Evolutionary conservation across 352 stramenopile species (phyloP).

Genomic region (Phytopythium ostracodes): DNA sequence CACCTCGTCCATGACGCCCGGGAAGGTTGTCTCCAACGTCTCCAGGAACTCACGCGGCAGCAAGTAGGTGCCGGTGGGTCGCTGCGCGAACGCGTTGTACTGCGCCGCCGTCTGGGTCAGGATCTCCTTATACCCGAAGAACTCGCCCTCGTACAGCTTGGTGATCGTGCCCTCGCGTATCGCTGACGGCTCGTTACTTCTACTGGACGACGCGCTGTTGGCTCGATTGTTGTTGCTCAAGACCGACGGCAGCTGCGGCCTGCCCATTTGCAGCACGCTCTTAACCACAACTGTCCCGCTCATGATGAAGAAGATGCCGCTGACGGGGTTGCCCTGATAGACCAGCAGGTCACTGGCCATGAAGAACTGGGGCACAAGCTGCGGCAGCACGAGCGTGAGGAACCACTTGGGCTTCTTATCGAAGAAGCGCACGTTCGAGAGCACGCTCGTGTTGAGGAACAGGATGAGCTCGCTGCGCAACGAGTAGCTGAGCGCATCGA

Average conservation of each 20-base stretch:
- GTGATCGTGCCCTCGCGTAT: constrained; percentile 36
- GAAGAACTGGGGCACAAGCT: constrained; percentile 68
- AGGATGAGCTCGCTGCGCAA: constrained; percentile 65
- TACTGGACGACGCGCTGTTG: constrained; percentile 13
- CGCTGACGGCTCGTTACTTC: background rate
- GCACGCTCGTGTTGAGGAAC: constrained; percentile 47
- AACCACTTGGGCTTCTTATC: constrained; percentile 87
- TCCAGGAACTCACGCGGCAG: constrained; percentile 60
- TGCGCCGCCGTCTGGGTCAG: constrained; percentile 46
- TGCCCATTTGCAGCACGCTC: constrained; percentile 13
- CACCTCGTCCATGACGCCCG: constrained; percentile 63
- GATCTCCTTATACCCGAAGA: constrained; percentile 78
- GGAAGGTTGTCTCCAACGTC: constrained; percentile 42
- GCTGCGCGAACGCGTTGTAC: constrained; percentile 69
- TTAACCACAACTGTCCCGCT: constrained; percentile 56
- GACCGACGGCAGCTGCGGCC: background rate
- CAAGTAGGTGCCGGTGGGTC: constrained; percentile 58
- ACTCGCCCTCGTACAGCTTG: constrained; percentile 68
- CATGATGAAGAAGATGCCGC: constrained; percentile 78
- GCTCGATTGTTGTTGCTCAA: background rate
- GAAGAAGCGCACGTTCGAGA: constrained; percentile 73
- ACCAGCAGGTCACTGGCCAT: constrained; percentile 65
- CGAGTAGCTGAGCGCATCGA: constrained; percentile 62
- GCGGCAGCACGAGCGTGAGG: constrained; percentile 58
- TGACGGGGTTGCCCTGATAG: constrained; percentile 62